phyloP scores from a whole-genome alignment of 768 basidiomycete species.

The Pleurotus platypus region DNA sequence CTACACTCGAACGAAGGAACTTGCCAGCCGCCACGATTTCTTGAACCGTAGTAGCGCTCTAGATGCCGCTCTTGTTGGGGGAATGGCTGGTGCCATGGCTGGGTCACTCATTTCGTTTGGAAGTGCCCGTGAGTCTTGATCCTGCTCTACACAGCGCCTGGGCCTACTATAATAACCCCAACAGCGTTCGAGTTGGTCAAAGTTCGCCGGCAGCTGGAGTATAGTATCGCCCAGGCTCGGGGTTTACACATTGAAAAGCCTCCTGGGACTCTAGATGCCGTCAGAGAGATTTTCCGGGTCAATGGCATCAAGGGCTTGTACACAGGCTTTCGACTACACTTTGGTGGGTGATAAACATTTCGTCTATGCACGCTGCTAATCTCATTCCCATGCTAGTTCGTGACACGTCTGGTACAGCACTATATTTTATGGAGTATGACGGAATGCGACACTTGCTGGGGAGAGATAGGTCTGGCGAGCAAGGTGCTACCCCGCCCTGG shows the following conservation, averaged over 20 bases:
- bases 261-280: constrained; percentile 75
- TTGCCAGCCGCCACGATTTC: constrained; percentile 54
- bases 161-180: too few relatives aligned
- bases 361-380: background rate
- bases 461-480: constrained; percentile 70
- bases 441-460: constrained; percentile 86
- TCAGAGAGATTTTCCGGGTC: constrained; percentile 69
- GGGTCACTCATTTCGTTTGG: constrained; percentile 87
- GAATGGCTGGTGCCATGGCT: constrained; percentile 82
- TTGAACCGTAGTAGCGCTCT: constrained; percentile 55
- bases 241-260: constrained; percentile 69
- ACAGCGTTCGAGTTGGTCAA: constrained; percentile 93
- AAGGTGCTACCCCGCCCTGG: constrained; percentile 82
- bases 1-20: constrained; percentile 80
- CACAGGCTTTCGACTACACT: constrained; percentile 85
- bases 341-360: constrained; percentile 43
- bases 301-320: constrained; percentile 69
- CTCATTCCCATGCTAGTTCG: constrained; percentile 48
- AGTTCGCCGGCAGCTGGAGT: constrained; percentile 91
- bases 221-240: constrained; percentile 80
- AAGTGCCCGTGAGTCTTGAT: constrained; percentile 72
- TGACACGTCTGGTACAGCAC: constrained; percentile 83
- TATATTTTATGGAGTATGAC: constrained; percentile 95
- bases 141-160: background rate
- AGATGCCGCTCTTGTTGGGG: constrained; percentile 75